Evolutionary conservation across 176 grass and related monocot species (phyloP).

Genomic region (Oryza brachyantha): DNA sequence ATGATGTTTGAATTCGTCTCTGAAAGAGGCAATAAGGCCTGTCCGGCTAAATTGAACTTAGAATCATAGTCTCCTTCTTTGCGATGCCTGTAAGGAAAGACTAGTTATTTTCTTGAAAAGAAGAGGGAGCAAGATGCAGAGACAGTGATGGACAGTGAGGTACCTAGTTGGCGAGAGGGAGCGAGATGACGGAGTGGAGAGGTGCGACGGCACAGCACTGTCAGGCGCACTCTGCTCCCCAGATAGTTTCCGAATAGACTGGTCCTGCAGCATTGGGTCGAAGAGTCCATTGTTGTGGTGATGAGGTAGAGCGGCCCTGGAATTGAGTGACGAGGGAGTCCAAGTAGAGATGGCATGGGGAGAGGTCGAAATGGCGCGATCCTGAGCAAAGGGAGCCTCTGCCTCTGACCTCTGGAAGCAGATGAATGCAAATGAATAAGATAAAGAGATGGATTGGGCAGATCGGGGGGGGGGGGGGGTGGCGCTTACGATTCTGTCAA

Average conservation of each 20-base stretch:
- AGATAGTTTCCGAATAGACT: constrained; percentile 33
- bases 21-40: constrained; percentile 47
- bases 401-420: constrained; percentile 50
- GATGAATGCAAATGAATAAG: neutral
- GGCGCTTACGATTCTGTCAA: constrained; percentile 66
- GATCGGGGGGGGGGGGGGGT: constrained; percentile 30
- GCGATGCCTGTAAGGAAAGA: constrained; percentile 43
- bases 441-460: neutral
- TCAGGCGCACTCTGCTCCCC: constrained; percentile 36
- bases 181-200: constrained; percentile 67
- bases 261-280: constrained; percentile 30
- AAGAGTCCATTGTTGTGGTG: constrained; percentile 32
- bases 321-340: neutral
- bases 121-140: neutral
- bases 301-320: constrained; percentile 3
- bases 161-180: constrained; percentile 94
- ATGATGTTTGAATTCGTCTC: constrained; percentile 57
- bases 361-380: constrained; percentile 6
- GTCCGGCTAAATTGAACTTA: constrained; percentile 47
- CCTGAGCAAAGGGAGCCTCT: constrained; percentile 34
- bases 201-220: constrained; percentile 45
- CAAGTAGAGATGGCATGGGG: constrained; percentile 13
- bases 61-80: constrained; percentile 73
- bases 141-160: neutral
- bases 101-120: neutral